Base-by-base conservation (phyloP, 495 filamentous ascomycete genomes). In the Neurospora sp. region DNA sequence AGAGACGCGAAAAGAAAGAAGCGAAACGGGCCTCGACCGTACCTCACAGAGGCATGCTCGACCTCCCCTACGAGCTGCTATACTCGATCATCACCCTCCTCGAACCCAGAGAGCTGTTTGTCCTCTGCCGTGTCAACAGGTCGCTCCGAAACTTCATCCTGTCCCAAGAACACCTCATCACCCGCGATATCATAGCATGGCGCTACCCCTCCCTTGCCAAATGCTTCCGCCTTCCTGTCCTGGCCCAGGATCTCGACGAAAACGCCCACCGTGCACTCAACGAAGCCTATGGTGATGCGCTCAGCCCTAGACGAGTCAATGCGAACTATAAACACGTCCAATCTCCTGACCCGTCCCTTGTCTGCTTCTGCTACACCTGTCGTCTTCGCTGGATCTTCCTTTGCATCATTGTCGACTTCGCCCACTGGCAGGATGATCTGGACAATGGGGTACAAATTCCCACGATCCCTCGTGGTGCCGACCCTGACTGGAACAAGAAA, bases 281-380 rank as follows among this genome's bases (percentile, higher is more conserved):
- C 5, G 42, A 31, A 35, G 38, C 44, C 42, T 72, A 81, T 12
- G 54, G 54, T 12, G 54, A 66, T 37, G 54, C 27, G 12, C 54
- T 66, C 14, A 79, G 74, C 71, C 77, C 78, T 4, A 74, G 78
- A n/a, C 79, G 86, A 23, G 79, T 83, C 69, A 76, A 84, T 42
- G 71, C 79, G 23, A 70, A 81, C 2, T 87, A 86, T 71, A 84
- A 86, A 72, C 85, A 89, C 75, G 79, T 90, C 10, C 79, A 78
- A 38, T 27, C 77, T 0, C 81, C 84, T 11, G 80, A 88, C 73
- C 74, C 76, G 0, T 42, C 74, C 3, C 75, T 84, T 10, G 73
- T 86, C 3, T 89, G 87, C 77, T 86, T 85, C 18, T 89, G 87
- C 76, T 71, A 87, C 23, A 85, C 84, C 5, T 90, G 88, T 74